These are phyloP conservation scores for Carex cristatella DNA, from an alignment of 176 grass and related monocot genomes.

Conservation along the genomic window DNA sequence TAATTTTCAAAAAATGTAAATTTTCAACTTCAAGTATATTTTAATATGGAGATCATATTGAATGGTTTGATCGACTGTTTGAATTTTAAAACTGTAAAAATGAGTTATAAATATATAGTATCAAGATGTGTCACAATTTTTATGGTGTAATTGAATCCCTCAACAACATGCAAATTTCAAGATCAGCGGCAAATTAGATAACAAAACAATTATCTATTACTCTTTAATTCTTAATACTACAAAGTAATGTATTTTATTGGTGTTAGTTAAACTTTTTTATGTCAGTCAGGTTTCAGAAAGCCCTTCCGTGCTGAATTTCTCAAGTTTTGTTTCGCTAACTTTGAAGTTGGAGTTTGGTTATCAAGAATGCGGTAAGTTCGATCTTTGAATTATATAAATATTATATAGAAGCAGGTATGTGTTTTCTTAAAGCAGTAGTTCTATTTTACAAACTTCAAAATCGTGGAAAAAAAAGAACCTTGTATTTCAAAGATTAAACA, in stretches of 20 bases:
- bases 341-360: constrained; percentile 66
- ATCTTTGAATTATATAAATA: background rate
- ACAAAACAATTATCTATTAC: constrained; percentile 15
- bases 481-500: constrained; percentile 63
- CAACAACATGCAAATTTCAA: constrained; percentile 45
- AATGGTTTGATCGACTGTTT: no score
- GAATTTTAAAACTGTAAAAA: no score
- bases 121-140: no score
- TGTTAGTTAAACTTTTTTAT: background rate
- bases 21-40: no score
- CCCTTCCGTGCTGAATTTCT: constrained; percentile 62
- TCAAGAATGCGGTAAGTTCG: constrained; percentile 47
- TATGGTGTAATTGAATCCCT: no score
- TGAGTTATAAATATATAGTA: no score
- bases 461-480: constrained; percentile 53
- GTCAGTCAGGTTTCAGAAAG: constrained; percentile 50
- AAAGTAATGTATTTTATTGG: background rate
- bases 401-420: background rate
- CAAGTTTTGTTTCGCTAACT: constrained; percentile 58
- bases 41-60: no score
- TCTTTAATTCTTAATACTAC: constrained; percentile 22
- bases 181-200: constrained; percentile 64
- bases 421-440: background rate
- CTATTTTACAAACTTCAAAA: constrained; percentile 37
- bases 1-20: no score